Evolutionary conservation across 768 basidiomycete genomes (phyloP), one percentile per base, ranked within the genome.

Genomic region (Hygrophorus pudorinus): DNA sequence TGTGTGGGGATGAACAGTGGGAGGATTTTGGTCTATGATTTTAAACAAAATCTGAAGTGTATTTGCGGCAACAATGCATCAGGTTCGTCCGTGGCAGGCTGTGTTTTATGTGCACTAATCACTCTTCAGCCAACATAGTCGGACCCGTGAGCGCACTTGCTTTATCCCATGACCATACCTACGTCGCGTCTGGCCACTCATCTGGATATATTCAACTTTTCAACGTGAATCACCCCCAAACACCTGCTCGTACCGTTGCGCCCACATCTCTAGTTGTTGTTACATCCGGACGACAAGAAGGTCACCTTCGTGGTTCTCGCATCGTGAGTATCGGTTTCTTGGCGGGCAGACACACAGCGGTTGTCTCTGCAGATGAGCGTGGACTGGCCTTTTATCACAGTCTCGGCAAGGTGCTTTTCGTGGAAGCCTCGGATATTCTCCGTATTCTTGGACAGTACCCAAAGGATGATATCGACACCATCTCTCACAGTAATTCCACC

Each of bases 361-460:
- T 98, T 40, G 78, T 97, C 32, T 83, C 84, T 3, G 86, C 89
- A 2, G 96, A 98, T 58, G 87, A 94, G 46, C 65, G 73, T 51
- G 96, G 96, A 0, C 72, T 97, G 7, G 88, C 91, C 0, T 99
- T 99, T 63, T 96, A 89, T 58, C 93, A 97, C 62, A 87, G 85
- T 44, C 67, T 99, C 3, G 91, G 96, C 20, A 93, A 89, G 59
- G 82, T 98, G 9, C 70, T 98, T 11, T 96, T 96, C 51, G 83
- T 99, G 5, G 93, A 97, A 37, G 92, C 93, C 10, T 81, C 87
- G 12, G 96, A 99, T 59, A 89, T 88, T 28, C 73, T 98, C 36
- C 81, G 96, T 13, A 88, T 99, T 42, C 72, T 98, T 2, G 96
- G 96, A 1, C 87, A 84, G 54, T 94, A 97, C 56, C 85, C 87